Base-by-base conservation (phyloP, 108 stramenopile genomes). In the Skeletonema marinoi region DNA sequence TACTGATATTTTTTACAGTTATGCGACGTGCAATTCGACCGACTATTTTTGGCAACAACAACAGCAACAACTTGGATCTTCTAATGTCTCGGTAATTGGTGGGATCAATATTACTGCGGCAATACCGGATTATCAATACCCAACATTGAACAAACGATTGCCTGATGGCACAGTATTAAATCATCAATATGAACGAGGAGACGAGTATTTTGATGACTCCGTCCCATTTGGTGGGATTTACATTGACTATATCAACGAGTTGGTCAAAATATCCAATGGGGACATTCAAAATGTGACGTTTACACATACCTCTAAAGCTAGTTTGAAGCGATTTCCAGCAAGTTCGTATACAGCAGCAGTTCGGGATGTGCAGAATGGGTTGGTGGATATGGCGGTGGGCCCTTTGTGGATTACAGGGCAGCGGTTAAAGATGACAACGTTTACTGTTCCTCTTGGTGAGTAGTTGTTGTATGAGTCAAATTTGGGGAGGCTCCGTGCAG, bases 331-430 rank as follows among this genome's bases (percentile, higher is more conserved):
- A n/a, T 36, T 63, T 38, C 68, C 75, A 33, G 9, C 11, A 2
- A 67, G 65, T 17, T 19, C 60, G 8, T 68, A n/a, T 9, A 69
- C 67, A 42, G 74, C 74, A 5, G 36, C 56, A 4, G 56, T 75
- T 11, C 74, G 66, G 61, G 74, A 75, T 39, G 35, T 75, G 32
- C 32, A 65, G 19, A 59, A 75, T 67, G 74, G 74, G 5, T 60
- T 67, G 56, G 31, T 67, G 6, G 74, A 75, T 46, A 66, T 75
- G 65, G 74, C 74, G 8, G 21, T 75, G 1, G 74, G 74, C 0
- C 74, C 74, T 16, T 75, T 66, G 39, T 75, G 74, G 74, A 60
- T 75, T 6, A 75, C 74, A 25, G 66, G 66, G 25, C 41, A 75
- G 13, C 2, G 73, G 32, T 60, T 60, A 2, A 29, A 9, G 59